Evolutionary conservation across 176 grass and related monocot species (phyloP), one percentile per base, ranked within the genome.

Genomic region (Pontederia paniculata): DNA sequence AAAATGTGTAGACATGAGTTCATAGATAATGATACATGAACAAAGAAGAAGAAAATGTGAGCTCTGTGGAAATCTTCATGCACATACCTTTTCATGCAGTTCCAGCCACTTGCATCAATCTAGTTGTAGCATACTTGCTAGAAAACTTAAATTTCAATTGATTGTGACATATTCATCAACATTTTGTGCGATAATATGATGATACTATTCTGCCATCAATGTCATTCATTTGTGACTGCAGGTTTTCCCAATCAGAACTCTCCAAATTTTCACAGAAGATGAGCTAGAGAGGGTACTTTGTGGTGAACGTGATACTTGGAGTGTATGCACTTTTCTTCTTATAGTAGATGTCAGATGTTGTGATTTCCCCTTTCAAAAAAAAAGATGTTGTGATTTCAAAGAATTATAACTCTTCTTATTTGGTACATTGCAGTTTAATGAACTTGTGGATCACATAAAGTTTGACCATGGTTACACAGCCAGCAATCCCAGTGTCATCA

Each of bases 401-500:
- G 14, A 23, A 19, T 22, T 22, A 63, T 14, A 23, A 42, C 21
- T 70, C 41, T 83, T 82, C 23, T 74, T 79, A 31, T 31, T 31
- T 31, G 25, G 5, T 31, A 61, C 58, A 57, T 17, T 73, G 61
- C 81, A 99, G 94, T 99, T 93, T 42, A 45, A 55, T 0, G 80
- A 99, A 58, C 86, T 99, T 63, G 74, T 88, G 67, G 83, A 99
- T 80, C 84, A 98, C 68, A 84, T 99, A 62, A 99, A 99, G 64
- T 93, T 93, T 58, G 87, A 93, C 72, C 94, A 99, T 59, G 94
- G 94, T 60, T 99, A 99, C 75, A 93, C 80, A 12, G 79, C 68
- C 31, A 82, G 76, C 69, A 99, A 87, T 77, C 75, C 80, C 73
- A 73, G 69, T 67, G 80, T 81, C 45, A 72, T 85, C 62, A 81